phyloP scores from a whole-genome alignment of 176 grass and related monocot species.

The Rhynchospora pubera region DNA sequence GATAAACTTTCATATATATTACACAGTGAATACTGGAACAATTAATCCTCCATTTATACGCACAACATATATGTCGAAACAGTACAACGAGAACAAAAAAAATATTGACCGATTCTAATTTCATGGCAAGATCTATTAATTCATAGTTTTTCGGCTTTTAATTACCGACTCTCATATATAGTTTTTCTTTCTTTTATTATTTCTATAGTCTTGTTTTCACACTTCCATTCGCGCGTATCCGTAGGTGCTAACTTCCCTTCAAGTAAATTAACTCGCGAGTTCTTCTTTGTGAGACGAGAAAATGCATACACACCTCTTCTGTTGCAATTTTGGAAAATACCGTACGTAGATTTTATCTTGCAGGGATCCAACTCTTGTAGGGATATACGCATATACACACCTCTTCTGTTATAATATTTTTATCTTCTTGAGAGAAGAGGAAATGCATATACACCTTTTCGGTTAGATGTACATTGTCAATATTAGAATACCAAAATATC shows the following conservation, averaged over 20 bases:
- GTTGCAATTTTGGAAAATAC: not conserved
- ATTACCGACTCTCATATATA: not conserved
- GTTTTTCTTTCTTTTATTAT: not conserved
- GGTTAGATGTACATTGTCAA: no score
- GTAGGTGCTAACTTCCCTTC: not conserved
- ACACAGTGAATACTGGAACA: not conserved
- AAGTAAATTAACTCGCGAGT: not conserved
- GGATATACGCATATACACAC: not conserved
- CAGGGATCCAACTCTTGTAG: not conserved
- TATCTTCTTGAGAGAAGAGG: no score
- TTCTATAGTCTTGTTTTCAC: not conserved
- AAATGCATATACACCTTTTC: no score
- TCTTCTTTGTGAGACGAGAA: not conserved
- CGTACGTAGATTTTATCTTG: not conserved
- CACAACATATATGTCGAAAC: not conserved
- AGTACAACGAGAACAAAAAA: not conserved
- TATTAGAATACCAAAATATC: no score
- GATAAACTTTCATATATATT: not conserved
- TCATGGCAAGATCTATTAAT: not conserved
- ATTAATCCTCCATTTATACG: not conserved
- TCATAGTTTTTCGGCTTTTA: not conserved
- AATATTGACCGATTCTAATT: not conserved
- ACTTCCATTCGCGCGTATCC: not conserved
- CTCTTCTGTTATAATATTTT: no score
- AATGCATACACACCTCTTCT: not conserved